Evolutionary conservation across 176 grass and related monocot genomes (phyloP).

Genomic region (Cenchrus fungigraminus): DNA sequence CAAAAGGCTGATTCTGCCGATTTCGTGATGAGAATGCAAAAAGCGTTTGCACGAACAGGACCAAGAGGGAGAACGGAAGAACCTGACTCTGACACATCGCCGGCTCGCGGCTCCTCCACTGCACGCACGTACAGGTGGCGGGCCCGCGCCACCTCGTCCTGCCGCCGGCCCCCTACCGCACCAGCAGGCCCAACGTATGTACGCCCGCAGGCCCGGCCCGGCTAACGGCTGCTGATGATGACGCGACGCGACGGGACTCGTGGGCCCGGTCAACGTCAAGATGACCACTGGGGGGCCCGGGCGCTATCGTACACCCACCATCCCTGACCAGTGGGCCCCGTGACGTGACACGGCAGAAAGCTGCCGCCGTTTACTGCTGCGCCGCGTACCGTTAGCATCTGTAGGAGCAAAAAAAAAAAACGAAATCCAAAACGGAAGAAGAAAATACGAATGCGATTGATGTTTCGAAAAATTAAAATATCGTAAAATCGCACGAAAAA

Average conservation of each 20-base stretch:
- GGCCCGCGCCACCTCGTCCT: background rate
- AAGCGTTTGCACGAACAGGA: no score
- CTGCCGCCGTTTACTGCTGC: background rate
- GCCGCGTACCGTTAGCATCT: background rate
- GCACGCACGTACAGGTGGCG: background rate
- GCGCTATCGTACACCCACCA: background rate
- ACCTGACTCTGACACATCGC: no score
- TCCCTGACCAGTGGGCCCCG: background rate
- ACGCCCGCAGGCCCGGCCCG: background rate
- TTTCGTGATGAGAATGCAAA: no score
- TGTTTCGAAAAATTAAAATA: no score
- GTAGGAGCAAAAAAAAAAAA: no score
- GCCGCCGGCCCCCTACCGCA: background rate
- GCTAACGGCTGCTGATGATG: background rate
- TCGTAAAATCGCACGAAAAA: background rate
- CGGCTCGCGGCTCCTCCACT: no score
- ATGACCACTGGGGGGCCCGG: background rate
- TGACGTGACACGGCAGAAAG: background rate
- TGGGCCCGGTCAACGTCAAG: conserved; percentile 36
- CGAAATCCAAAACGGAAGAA: no score
- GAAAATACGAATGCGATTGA: no score
- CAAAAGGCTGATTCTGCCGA: no score
- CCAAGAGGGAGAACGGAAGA: no score
- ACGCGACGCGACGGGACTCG: background rate
- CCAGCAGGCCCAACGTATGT: no score